phyloP scores from a whole-genome alignment of 352 stramenopile species.

The Pythium coloratum region DNA sequence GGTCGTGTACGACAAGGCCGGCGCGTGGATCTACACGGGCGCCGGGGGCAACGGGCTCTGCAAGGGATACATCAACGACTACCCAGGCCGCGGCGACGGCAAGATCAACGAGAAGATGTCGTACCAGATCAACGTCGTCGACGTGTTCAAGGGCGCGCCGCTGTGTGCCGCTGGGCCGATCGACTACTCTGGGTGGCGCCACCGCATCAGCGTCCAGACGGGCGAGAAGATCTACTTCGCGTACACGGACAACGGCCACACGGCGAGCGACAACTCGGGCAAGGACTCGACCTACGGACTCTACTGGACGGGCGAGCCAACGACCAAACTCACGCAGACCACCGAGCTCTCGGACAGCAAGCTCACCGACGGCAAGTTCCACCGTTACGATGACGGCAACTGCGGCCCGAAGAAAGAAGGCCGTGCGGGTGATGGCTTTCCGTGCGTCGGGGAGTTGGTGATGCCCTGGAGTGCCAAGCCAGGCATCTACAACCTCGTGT shows the following conservation, averaged over 20 bases:
- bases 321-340: slow-evolving; percentile 29
- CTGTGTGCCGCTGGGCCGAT: slow-evolving; percentile 28
- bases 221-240: slow-evolving; percentile 32
- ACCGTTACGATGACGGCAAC: slow-evolving; percentile 38
- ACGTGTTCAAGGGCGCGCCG: slow-evolving; percentile 9
- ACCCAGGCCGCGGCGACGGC: slow-evolving; percentile 28
- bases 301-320: slow-evolving; percentile 33
- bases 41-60: slow-evolving; percentile 32
- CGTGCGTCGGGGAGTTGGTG: slow-evolving; percentile 35
- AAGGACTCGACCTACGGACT: slow-evolving; percentile 30
- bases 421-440: slow-evolving; percentile 31
- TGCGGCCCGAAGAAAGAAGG: slow-evolving; percentile 28
- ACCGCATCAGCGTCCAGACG: slow-evolving; percentile 23
- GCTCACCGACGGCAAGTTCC: slow-evolving; percentile 29
- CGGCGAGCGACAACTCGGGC: slow-evolving; percentile 28
- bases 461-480: slow-evolving; percentile 26
- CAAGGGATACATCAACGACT: slow-evolving; percentile 40
- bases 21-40: slow-evolving; percentile 29
- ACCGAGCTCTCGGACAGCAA: slow-evolving; percentile 30
- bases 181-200: slow-evolving; percentile 23
- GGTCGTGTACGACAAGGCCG: slow-evolving; percentile 35
- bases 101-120: slow-evolving; percentile 21
- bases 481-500: slow-evolving; percentile 38
- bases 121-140: slow-evolving; percentile 33
- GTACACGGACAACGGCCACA: slow-evolving; percentile 31